Conservation (phyloP, 73 alveolate species). For the Tetrahymena malaccensis region DNA sequence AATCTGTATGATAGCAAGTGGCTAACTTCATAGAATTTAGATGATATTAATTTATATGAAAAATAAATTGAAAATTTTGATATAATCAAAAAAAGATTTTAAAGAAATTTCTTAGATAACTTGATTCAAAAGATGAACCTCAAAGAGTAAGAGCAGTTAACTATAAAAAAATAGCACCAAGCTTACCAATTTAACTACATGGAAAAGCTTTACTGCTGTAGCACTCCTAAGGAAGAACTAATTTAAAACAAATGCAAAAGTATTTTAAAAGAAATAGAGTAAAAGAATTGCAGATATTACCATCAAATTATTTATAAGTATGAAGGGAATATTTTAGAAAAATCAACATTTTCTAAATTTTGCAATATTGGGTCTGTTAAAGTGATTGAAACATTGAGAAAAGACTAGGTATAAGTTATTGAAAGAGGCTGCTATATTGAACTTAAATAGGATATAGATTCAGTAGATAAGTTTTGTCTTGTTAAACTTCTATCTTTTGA, state of each 20-base stretch:
- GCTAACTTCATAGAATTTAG: background rate
- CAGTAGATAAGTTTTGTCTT: background rate
- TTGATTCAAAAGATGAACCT: background rate
- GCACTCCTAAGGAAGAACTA: background rate
- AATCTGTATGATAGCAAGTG: background rate
- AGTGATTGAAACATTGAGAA: background rate
- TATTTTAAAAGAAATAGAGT: background rate
- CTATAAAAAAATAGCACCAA: background rate
- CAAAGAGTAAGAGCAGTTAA: background rate
- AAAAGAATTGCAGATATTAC: background rate
- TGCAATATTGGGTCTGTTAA: background rate
- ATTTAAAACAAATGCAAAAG: background rate
- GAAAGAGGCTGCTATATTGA: background rate
- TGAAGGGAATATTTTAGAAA: background rate
- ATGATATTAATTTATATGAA: background rate
- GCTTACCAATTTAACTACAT: background rate
- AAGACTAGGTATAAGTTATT: background rate
- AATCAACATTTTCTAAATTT: background rate
- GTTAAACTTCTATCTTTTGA: background rate
- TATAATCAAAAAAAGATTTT: background rate
- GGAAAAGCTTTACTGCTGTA: background rate
- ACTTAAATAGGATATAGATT: background rate
- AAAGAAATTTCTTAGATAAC: background rate
- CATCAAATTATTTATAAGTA: background rate
- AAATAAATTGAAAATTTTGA: background rate